A percentile compares a stretch with the other conserved stretches of the same genome.
Conservation (phyloP, 345 rosid species). For the Eucalyptus melliodora region DNA sequence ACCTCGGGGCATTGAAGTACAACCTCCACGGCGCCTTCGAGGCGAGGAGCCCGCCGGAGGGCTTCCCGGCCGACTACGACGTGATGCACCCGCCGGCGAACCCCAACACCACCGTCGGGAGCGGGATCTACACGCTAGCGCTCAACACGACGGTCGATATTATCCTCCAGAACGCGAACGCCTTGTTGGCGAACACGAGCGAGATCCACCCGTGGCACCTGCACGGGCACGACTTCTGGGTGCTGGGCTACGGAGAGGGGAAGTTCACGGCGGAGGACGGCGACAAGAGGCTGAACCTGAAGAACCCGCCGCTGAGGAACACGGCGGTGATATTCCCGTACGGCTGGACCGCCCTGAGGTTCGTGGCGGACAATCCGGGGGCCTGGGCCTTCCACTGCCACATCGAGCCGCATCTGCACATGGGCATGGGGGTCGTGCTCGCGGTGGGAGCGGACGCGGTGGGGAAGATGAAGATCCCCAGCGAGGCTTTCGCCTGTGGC, state of each 20-base stretch:
- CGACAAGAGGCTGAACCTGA: conserved; percentile 32
- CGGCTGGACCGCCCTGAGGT: conserved; percentile 89
- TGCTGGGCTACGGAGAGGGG: conserved; percentile 73
- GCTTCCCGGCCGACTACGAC: conserved; percentile 28
- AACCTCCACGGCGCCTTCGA: conserved; percentile 24
- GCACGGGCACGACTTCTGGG: conserved; percentile 95
- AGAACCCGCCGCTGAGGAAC: conserved; percentile 68
- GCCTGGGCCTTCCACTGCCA: conserved; percentile 97
- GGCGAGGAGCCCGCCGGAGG: conserved; percentile 27
- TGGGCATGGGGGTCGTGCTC: conserved; percentile 93
- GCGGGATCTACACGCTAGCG: conserved; percentile 40
- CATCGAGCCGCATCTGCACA: conserved; percentile 88
- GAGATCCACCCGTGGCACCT: conserved; percentile 95
- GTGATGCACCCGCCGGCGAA: conserved; percentile 34
- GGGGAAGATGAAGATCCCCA: conserved; percentile 30
- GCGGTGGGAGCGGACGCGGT: conserved; percentile 42
- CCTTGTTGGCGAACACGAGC: conserved; percentile 17
- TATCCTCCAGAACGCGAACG: conserved; percentile 71
- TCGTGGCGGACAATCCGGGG: conserved; percentile 83
- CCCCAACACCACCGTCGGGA: conserved; percentile 38
- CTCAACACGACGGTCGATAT: conserved; percentile 56
- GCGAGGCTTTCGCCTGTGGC: conserved; percentile 36
- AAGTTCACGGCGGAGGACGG: conserved; percentile 9
- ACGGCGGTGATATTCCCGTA: conserved; percentile 58
- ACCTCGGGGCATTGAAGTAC: conserved; percentile 52